Percentiles rank a stretch among this genome's conserved stretches.
phyloP scores from a whole-genome alignment of 441 rosid species.

The Metrosideros polymorpha region DNA sequence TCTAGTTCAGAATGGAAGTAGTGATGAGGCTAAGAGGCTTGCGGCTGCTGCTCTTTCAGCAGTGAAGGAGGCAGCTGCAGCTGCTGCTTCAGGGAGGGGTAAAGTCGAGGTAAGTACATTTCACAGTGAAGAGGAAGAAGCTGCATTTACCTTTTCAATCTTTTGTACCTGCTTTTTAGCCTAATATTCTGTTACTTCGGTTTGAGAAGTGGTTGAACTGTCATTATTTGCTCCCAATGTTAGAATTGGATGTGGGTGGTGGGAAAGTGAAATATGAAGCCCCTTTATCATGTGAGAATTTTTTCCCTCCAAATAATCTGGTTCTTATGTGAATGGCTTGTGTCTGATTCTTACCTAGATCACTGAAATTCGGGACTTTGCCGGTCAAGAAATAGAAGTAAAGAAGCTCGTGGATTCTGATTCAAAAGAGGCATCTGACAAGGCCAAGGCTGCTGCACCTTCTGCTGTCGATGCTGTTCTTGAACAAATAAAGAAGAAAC shows the following conservation, averaged over 20 bases:
- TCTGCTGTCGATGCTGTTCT: slow-evolving; percentile 85
- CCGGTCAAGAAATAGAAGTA: slow-evolving; percentile 72
- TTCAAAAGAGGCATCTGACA: slow-evolving; percentile 77
- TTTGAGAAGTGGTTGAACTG: not conserved
- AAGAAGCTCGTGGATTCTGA: slow-evolving; percentile 67
- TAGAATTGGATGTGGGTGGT: not conserved
- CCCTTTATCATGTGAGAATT: not conserved
- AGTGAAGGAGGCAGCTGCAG: slow-evolving; percentile 62
- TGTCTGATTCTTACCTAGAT: slow-evolving; percentile 24
- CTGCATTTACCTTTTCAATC: not conserved
- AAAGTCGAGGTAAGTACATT: slow-evolving; percentile 60
- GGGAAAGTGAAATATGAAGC: not conserved
- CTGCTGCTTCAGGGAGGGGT: slow-evolving; percentile 50
- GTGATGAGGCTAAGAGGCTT: slow-evolving; percentile 45
- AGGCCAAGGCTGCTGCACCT: slow-evolving; percentile 34
- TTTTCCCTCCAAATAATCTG: not conserved
- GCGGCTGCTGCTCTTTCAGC: slow-evolving; percentile 92
- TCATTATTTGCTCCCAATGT: not conserved
- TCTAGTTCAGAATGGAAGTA: slow-evolving; percentile 8
- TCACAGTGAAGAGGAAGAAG: not conserved
- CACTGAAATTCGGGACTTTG: slow-evolving; percentile 76
- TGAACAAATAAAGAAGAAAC: slow-evolving; percentile 82
- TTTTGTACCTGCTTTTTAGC: not conserved
- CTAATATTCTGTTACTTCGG: not conserved
- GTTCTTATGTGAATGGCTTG: not conserved